A percentile compares a stretch with the other conserved stretches of the same genome.
phyloP scores from a whole-genome alignment of 805 yeast genomes.

The Nematodospora valgi region DNA sequence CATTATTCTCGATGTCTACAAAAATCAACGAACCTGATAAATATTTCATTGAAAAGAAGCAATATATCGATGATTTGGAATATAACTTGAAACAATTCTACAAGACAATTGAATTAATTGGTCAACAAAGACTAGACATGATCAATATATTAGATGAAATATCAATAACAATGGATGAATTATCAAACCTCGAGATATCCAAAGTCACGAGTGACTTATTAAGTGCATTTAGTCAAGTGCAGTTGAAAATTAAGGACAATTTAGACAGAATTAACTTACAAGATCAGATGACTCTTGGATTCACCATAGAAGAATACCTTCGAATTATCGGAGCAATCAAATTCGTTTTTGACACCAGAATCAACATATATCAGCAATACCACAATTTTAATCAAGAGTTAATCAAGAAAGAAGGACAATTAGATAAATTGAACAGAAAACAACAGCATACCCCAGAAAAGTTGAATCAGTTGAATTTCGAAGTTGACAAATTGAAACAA shows the following conservation, averaged over 20 bases:
- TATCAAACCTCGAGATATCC: slow-evolving; percentile 75
- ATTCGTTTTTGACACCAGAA: slow-evolving; percentile 70
- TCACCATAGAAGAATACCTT: slow-evolving; percentile 83
- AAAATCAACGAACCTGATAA: slow-evolving; percentile 77
- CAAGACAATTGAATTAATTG: slow-evolving; percentile 69
- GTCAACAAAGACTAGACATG: slow-evolving; percentile 73
- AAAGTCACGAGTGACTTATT: slow-evolving; percentile 62
- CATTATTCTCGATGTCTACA: slow-evolving; percentile 64
- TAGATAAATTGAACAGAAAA: slow-evolving; percentile 42
- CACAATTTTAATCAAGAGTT: slow-evolving; percentile 44
- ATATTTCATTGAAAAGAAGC: slow-evolving; percentile 67
- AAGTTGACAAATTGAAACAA: slow-evolving; percentile 52
- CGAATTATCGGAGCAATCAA: slow-evolving; percentile 74
- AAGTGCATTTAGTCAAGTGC: slow-evolving; percentile 67
- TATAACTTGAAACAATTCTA: slow-evolving; percentile 65
- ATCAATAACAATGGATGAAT: slow-evolving; percentile 46
- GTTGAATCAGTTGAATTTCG: slow-evolving; percentile 52
- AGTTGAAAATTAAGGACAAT: slow-evolving; percentile 65
- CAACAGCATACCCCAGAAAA: slow-evolving; percentile 57
- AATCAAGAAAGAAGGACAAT: slow-evolving; percentile 42
- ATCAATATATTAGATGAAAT: slow-evolving; percentile 68
- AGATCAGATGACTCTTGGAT: slow-evolving; percentile 81
- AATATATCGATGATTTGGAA: slow-evolving; percentile 69
- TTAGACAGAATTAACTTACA: slow-evolving; percentile 77
- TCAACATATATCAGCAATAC: slow-evolving; percentile 45